Evolutionary conservation across 2,329 filamentous ascomycete species (phyloP).

Genomic region (Magnaporthiopsis incrustans): DNA sequence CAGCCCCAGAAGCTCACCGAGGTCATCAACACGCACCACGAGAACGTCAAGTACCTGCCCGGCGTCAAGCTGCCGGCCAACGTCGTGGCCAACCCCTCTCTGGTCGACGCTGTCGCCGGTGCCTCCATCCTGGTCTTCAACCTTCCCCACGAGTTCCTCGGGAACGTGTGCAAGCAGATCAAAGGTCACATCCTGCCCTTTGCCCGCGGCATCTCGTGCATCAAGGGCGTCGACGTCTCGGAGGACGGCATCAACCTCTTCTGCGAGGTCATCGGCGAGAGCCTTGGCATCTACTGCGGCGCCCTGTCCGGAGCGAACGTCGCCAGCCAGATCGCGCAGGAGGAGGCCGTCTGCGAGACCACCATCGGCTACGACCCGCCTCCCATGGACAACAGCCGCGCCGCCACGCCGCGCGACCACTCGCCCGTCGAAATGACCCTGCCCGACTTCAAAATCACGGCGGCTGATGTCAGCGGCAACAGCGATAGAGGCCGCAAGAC

Average conservation of each 20-base stretch:
- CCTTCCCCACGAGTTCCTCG: constrained; percentile 92
- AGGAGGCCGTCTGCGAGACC: constrained; percentile 92
- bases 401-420: constrained; percentile 50
- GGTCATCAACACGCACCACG: constrained; percentile 85
- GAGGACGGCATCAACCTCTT: constrained; percentile 82
- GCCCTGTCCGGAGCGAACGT: constrained; percentile 95
- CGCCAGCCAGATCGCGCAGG: constrained; percentile 79
- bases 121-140: constrained; percentile 94
- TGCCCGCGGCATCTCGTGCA: constrained; percentile 90
- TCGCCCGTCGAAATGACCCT: constrained; percentile 40
- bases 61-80: constrained; percentile 76
- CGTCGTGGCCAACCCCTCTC: constrained; percentile 73
- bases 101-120: constrained; percentile 71
- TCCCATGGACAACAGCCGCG: constrained; percentile 68
- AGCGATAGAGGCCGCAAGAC: constrained; percentile 60
- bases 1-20: constrained; percentile 78
- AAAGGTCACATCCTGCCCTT: constrained; percentile 85
- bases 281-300: constrained; percentile 91
- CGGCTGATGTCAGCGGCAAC: constrained; percentile 42
- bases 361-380: constrained; percentile 95
- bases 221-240: constrained; percentile 93
- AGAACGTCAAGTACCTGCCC: constrained; percentile 98
- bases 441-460: constrained; percentile 41
- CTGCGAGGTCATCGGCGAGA: constrained; percentile 87
- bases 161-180: constrained; percentile 74